These are phyloP conservation scores for Saccharomyces eubayanus DNA, from an alignment of 805 yeast genomes.

Conservation along the genomic window DNA sequence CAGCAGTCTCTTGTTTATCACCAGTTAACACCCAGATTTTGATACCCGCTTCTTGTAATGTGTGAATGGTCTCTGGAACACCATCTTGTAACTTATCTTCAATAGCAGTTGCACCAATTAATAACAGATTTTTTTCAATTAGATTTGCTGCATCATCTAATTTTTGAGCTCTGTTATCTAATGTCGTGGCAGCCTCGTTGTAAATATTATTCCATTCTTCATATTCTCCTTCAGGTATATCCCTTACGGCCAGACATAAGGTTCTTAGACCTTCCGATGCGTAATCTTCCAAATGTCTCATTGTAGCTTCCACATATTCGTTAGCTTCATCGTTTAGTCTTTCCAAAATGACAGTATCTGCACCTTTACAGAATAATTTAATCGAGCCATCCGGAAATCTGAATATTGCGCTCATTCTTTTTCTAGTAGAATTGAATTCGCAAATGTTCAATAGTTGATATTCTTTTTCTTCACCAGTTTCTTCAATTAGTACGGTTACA, in stretches of 20 bases:
- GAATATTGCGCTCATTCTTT: slow-evolving; percentile 93
- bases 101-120: slow-evolving; percentile 95
- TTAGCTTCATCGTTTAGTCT: slow-evolving; percentile 59
- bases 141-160: slow-evolving; percentile 84
- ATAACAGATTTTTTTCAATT: slow-evolving; percentile 69
- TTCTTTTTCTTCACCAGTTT: slow-evolving; percentile 42
- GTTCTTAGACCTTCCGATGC: slow-evolving; percentile 96
- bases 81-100: slow-evolving; percentile 97
- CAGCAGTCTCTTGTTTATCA: slow-evolving; percentile 97
- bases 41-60: slow-evolving; percentile 92
- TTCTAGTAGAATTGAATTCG: slow-evolving; percentile 95
- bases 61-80: slow-evolving; percentile 94
- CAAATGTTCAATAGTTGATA: slow-evolving; percentile 84
- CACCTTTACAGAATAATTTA: slow-evolving; percentile 89
- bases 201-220: slow-evolving; percentile 56
- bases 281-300: slow-evolving; percentile 86
- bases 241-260: slow-evolving; percentile 81
- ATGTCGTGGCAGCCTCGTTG: slow-evolving; percentile 72
- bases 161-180: slow-evolving; percentile 64
- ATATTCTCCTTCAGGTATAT: slow-evolving; percentile 73
- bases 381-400: slow-evolving; percentile 91
- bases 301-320: slow-evolving; percentile 76
- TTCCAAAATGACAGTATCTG: slow-evolving; percentile 91
- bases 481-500: slow-evolving; percentile 53
- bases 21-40: slow-evolving; percentile 98